Base-by-base conservation (phyloP, 1,284 basidiomycete genomes). In the Schizophyllum commune region DNA sequence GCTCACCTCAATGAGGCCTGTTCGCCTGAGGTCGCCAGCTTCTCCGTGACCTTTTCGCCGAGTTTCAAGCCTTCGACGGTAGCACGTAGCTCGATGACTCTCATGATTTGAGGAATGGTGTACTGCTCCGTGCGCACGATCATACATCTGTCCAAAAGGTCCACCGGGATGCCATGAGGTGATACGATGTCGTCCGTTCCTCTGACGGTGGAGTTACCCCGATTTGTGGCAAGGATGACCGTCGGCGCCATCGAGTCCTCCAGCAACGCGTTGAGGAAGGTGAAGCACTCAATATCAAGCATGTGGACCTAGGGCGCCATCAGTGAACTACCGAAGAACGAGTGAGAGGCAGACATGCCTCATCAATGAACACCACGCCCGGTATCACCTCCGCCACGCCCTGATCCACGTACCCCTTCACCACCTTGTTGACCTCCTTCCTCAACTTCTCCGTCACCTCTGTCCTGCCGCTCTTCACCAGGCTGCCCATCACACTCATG, bases 261-360 rank as follows among this genome's bases (percentile, higher is more conserved):
- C 60, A 99, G 82, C 7, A 98, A 85, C 13, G 95, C 90, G 75
- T 99, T 99, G 58, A 99, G 84, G 77, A 97, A 99, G 7, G 96
- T 98, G 79, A 98, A 99, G 75, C 96, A 98, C 75, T 99, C 97
- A 72, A 98, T 96, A 75, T 99, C 96, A 66, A 99, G 88, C 96
- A 98, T 98, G 78, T 99, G 96, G 20, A 98, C 95, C 94, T 96
- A 54, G 33, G n/a, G 3, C 39, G 52, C 21, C 55, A 21, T 34
- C 32, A 32, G 15, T 1, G n/a, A 51, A 58, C 21, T 58, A 52
- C 15, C 33, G 6, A 27, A 57, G 57, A 17, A 22, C n/a, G 20
- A 32, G 21, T 15, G 34, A 19, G 13, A 60, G 15, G 52, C 22
- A 47, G 33, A 67, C 83, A 63, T 67, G 95, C 95, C 84, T 99